Base-by-base conservation (phyloP, 176 grass and related monocot species). In the Oryza punctata region DNA sequence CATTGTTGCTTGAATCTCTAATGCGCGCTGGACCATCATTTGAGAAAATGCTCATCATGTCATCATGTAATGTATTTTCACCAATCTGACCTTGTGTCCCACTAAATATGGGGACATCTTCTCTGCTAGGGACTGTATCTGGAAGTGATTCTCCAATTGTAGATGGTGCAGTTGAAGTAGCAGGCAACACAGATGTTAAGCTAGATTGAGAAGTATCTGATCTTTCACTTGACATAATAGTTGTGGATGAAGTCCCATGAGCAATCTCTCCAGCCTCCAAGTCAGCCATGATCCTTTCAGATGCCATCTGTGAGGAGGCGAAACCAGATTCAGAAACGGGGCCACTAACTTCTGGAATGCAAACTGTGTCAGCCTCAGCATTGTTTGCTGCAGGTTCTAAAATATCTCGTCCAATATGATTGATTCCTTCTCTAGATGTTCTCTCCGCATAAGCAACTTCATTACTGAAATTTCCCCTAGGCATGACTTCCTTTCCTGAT, bases 61-160 rank as follows among this genome's bases (percentile, higher is more conserved):
- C 93, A 88, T 89, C 91, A 84, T 98, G 87, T 87, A 86, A 80
- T 88, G 84, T 88, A 82, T 64, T 90, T 87, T 86, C 89, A 79
- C 72, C 85, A 83, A 72, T 86, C 46, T 76, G 75, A 37, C 86
- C 88, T 38, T 69, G 76, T 63, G 89, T 32, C 40, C 59, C 74
- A 47, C 40, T 89, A 41, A 81, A 82, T 72, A 83, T 38, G 23
- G 74, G 78, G 73, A 81, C 74, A 76, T 91, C 84, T 89, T 74
- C 61, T 75, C 67, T 69, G 57, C 69, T 70, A 82, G 89, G 59
- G 78, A 52, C 40, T 73, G 73, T 66, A 79, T 76, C 89, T 72
- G 74, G 16, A 12, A 63, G 29, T 52, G 87, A 80, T 75, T 91
- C 89, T 79, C 85, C 84, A 68, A 12, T 65, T 3, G 45, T 27